A percentile compares a stretch with the other conserved stretches of the same genome.
Evolutionary conservation across 2,329 filamentous ascomycete genomes (phyloP).

Genomic region (Beauveria rudraprayagi): DNA sequence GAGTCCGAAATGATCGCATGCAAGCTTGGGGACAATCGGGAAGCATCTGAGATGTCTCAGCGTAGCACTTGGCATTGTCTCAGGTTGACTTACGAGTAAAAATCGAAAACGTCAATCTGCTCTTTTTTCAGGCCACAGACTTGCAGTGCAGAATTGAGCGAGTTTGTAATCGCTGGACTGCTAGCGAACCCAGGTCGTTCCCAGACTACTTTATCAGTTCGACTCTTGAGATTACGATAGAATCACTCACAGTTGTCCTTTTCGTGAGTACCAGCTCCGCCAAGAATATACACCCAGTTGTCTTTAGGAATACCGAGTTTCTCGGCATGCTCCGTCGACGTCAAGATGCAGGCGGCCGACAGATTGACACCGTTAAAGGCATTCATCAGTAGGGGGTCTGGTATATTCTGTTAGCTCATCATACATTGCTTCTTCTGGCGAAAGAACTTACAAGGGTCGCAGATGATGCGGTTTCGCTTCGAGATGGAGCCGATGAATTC

Average conservation of each 20-base stretch:
- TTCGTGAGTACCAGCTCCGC: conserved; percentile 55
- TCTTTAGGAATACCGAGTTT: conserved; percentile 44
- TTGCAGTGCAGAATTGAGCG: conserved; percentile 45
- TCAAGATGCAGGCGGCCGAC: conserved; percentile 52
- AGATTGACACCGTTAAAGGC: conserved; percentile 63
- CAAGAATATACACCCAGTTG: conserved; percentile 57
- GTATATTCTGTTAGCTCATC: background rate
- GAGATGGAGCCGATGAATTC: conserved; percentile 45
- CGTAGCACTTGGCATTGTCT: conserved; percentile 3
- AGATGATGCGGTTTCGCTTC: conserved; percentile 58
- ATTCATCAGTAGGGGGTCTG: conserved; percentile 63
- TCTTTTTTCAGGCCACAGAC: conserved; percentile 36
- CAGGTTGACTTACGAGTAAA: conserved; percentile 44
- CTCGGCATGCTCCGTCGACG: conserved; percentile 45
- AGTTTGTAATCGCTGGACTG: conserved; percentile 49
- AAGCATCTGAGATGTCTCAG: conserved; percentile 44
- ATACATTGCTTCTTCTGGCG: background rate
- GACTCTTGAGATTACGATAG: background rate
- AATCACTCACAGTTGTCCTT: conserved; percentile 38
- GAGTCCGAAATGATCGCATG: conserved; percentile 50
- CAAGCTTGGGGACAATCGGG: conserved; percentile 61
- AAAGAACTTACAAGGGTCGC: conserved; percentile 50
- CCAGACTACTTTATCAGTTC: conserved; percentile 43
- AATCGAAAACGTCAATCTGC: conserved; percentile 53
- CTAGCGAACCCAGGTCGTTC: conserved; percentile 49